These are phyloP conservation scores for Peniophora sp. DNA, from an alignment of 1,284 basidiomycete genomes.

Conservation along the genomic window DNA sequence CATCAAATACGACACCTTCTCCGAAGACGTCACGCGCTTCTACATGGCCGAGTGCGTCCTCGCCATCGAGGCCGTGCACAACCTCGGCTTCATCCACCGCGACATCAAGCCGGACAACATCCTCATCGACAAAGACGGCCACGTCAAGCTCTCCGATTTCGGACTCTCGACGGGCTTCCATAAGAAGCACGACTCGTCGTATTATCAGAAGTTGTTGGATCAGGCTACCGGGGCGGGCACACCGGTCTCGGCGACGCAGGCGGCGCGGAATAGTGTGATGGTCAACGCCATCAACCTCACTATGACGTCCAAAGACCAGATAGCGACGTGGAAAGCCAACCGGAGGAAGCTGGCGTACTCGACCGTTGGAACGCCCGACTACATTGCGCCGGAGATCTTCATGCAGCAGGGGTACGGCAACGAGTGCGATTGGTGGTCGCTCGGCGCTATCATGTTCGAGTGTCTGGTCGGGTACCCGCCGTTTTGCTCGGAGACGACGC, in stretches of 20 bases:
- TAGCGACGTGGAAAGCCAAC: conserved; percentile 99
- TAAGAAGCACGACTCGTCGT: conserved; percentile 92
- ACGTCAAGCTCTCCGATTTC: conserved; percentile 97
- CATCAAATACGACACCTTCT: conserved; percentile 99
- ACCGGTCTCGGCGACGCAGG: conserved; percentile 35
- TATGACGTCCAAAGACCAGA: conserved; percentile 88
- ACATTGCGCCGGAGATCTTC: conserved; percentile 99
- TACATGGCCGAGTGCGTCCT: conserved; percentile 99
- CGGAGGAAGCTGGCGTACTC: conserved; percentile 95
- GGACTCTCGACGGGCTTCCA: conserved; percentile 97
- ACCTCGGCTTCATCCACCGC: conserved; percentile 97
- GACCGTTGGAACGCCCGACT: conserved; percentile 97
- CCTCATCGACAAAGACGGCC: conserved; percentile 92
- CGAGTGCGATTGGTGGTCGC: conserved; percentile 98
- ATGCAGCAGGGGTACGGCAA: conserved; percentile 96
- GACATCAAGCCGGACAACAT: conserved; percentile 99
- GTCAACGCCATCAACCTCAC: conserved; percentile 94
- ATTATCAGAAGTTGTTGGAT: conserved; percentile 85
- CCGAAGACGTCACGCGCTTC: conserved; percentile 97
- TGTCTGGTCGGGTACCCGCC: conserved; percentile 96
- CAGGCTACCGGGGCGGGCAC: conserved; percentile 34
- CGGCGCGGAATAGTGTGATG: conserved; percentile 85
- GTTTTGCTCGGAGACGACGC: conserved; percentile 96
- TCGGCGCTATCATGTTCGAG: conserved; percentile 98
- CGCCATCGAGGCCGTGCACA: conserved; percentile 97